phyloP scores from a whole-genome alignment of 1,139 yeast species.

The Nakaseomyces nivariensis region DNA sequence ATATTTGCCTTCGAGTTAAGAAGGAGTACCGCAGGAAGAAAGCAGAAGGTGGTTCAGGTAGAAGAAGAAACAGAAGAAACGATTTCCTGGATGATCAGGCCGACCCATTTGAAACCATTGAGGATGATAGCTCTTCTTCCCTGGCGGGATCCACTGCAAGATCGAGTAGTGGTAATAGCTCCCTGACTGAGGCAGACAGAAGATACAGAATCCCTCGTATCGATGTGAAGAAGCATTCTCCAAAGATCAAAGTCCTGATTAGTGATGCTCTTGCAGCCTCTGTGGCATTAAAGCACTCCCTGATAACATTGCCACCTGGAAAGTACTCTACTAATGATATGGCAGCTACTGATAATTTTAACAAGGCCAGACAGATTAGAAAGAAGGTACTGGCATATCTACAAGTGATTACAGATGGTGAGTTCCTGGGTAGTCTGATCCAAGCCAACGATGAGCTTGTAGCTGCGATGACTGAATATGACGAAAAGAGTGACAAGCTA shows the following conservation, averaged over 20 bases:
- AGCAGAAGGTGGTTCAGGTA: not conserved
- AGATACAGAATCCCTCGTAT: slow-evolving; percentile 57
- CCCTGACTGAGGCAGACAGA: slow-evolving; percentile 28
- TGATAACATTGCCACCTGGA: slow-evolving; percentile 45
- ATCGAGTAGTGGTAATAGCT: not conserved
- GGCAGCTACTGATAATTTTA: slow-evolving; percentile 51
- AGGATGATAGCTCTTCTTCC: slow-evolving; percentile 6
- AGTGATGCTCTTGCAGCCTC: slow-evolving; percentile 73
- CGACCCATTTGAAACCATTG: slow-evolving; percentile 27
- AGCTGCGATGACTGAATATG: slow-evolving; percentile 57
- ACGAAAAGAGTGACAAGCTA: slow-evolving; percentile 43
- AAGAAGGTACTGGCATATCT: slow-evolving; percentile 69
- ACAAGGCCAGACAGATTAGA: slow-evolving; percentile 66
- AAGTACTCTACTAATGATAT: slow-evolving; percentile 54
- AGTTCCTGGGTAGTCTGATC: slow-evolving; percentile 72
- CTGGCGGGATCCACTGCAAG: not conserved
- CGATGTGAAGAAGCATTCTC: slow-evolving; percentile 61
- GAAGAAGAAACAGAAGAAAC: slow-evolving; percentile 13
- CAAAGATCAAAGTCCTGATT: slow-evolving; percentile 56
- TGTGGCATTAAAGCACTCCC: slow-evolving; percentile 57
- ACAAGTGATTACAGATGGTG: slow-evolving; percentile 72
- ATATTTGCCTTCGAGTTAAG: not conserved
- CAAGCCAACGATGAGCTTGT: slow-evolving; percentile 87
- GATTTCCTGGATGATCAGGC: slow-evolving; percentile 42
- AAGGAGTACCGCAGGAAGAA: not conserved